Base-by-base conservation (phyloP, 805 yeast species). In the Scheffersomyces spartinae region DNA sequence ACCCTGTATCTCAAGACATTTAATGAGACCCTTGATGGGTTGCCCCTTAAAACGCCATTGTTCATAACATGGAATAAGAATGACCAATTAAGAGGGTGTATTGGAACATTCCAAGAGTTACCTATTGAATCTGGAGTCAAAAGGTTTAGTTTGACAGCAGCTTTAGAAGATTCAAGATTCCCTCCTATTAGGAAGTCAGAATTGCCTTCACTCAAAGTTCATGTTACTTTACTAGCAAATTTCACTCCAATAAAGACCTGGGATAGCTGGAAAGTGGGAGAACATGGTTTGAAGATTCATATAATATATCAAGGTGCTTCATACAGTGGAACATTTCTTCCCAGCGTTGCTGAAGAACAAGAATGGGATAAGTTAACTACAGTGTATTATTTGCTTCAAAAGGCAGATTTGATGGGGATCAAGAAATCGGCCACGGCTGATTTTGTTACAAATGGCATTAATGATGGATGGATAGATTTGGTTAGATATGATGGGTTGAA, bases 291-390 rank as follows among this genome's bases (percentile, higher is more conserved):
- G 11, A 63, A 72, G 28, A 65, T 85, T 5, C 45, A 53, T 10
- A 71, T 83, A 38, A 43, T 43, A 7, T 40, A 53, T 12, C 38
- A 44, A 6, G 63, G 66, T 2, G 42, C 52, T 4, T 31, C 43
- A 1, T 63, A 58, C 28, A 68, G 77, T 25, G 84, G 96, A 0
- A 91, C 97, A 0, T 91, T 84, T 38, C 52, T 91, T 20, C 98
- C 98, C 0, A 80, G 74, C 21, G 97, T 91, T 1, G 94, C 95
- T 13, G 63, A 55, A 4, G 97, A 88, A 37, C 94, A 86, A 38
- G 73, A 70, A 2, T 84, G 95, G 95, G 67, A 65, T 36, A 68
- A 79, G 39, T 52, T 56, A 10, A 75, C 80, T 13, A 88, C 97
- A 0, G 49, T 88, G 29, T 59, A 59, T 32, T 67, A 81, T 36